phyloP scores from a whole-genome alignment of 495 filamentous ascomycete genomes.

The Clohesyomyces aquaticus region DNA sequence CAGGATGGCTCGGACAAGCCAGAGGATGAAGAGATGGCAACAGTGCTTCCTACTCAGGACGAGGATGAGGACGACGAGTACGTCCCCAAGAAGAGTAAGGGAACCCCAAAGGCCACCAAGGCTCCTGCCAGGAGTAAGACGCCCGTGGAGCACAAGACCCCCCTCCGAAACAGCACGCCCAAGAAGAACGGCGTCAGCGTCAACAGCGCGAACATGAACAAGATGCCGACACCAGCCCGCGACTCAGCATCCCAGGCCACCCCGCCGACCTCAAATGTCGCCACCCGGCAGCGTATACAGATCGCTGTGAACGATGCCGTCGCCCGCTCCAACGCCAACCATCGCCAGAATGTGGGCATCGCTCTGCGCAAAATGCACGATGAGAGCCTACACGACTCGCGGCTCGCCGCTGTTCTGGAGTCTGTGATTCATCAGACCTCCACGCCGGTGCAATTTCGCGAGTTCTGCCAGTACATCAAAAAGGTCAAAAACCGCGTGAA shows the following conservation, averaged over 20 bases:
- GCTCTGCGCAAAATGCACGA: conserved; percentile 41
- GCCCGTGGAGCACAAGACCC: conserved; percentile 12
- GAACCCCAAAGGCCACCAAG: conserved; percentile 17
- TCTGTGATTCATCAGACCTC: conserved; percentile 40
- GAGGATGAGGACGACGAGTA: conserved; percentile 49
- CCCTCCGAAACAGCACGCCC: conserved; percentile 15
- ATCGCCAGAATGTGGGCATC: conserved; percentile 36
- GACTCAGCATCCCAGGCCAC: conserved; percentile 2
- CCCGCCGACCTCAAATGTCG: not conserved
- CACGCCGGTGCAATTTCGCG: conserved; percentile 30
- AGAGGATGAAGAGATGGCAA: conserved; percentile 29
- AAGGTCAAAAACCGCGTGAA: conserved; percentile 34
- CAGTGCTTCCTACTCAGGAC: conserved; percentile 16
- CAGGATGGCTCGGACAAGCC: conserved; percentile 31
- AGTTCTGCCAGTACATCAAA: conserved; percentile 41
- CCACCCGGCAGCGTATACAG: conserved; percentile 21
- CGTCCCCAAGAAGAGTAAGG: conserved; percentile 39
- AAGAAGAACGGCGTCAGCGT: conserved; percentile 26
- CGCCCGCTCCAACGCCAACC: conserved; percentile 28
- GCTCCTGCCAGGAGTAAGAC: conserved; percentile 30
- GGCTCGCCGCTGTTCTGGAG: conserved; percentile 35
- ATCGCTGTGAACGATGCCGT: conserved; percentile 41
- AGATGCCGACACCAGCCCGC: not conserved
- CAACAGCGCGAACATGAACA: too few relatives aligned
- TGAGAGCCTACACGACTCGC: conserved; percentile 26